phyloP scores from a whole-genome alignment of 169 alveolate genomes.

The Plasmodium adleri region DNA sequence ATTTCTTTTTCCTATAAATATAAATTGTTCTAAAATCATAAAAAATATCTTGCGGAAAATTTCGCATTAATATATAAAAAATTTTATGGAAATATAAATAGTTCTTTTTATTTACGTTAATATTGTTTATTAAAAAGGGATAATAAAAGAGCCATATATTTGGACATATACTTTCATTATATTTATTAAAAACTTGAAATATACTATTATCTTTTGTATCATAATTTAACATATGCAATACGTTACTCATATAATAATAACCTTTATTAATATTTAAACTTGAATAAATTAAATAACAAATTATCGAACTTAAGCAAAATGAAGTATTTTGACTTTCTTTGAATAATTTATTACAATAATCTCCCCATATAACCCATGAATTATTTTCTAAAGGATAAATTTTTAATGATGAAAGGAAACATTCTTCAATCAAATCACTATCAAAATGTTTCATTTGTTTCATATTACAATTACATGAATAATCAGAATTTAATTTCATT shows the following conservation, averaged over 20 bases:
- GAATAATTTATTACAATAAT: conserved; percentile 55
- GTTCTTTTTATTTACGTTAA: conserved; percentile 28
- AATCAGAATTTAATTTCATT: not conserved
- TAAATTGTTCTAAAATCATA: conserved; percentile 38
- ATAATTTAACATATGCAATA: conserved; percentile 45
- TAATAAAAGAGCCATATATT: conserved; percentile 66
- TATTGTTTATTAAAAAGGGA: conserved; percentile 59
- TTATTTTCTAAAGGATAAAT: conserved; percentile 43
- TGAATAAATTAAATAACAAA: conserved; percentile 64
- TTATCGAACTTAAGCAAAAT: conserved; percentile 52
- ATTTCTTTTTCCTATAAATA: conserved; percentile 41
- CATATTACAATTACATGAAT: conserved; percentile 32
- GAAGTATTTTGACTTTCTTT: conserved; percentile 36
- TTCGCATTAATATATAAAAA: conserved; percentile 40
- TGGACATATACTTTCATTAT: conserved; percentile 54
- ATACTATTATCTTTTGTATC: conserved; percentile 37
- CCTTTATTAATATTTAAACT: conserved; percentile 48
- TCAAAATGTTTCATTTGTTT: conserved; percentile 20
- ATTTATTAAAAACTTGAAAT: conserved; percentile 53
- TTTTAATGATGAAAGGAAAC: conserved; percentile 63
- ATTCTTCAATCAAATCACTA: conserved; percentile 67
- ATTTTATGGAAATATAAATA: conserved; percentile 72
- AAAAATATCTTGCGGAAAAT: conserved; percentile 70
- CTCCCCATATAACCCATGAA: conserved; percentile 67
- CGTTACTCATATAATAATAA: conserved; percentile 58